Percentiles rank a stretch among this genome's conserved stretches.
These are phyloP conservation scores for Aspergillus bridgeri DNA, from an alignment of 495 filamentous ascomycete genomes.

Conservation along the genomic window DNA sequence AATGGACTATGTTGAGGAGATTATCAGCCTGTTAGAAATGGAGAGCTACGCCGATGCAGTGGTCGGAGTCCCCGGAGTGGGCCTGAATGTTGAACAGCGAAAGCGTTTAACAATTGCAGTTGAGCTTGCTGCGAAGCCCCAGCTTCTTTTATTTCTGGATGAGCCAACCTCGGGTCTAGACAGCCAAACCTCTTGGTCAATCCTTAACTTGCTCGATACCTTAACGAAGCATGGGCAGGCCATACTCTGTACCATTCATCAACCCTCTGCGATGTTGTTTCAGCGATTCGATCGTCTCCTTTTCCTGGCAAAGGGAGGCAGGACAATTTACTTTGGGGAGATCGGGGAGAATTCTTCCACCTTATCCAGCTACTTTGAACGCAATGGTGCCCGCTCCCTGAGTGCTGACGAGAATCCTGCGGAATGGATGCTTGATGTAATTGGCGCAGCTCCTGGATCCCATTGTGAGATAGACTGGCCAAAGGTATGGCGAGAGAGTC, in stretches of 20 bases:
- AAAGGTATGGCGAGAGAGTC: too few relatives aligned
- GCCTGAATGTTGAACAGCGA: conserved; percentile 81
- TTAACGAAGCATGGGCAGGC: too few relatives aligned
- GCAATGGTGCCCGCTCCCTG: too few relatives aligned
- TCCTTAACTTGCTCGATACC: too few relatives aligned
- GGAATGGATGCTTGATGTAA: too few relatives aligned
- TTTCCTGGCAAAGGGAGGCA: conserved; percentile 67
- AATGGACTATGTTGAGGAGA: too few relatives aligned
- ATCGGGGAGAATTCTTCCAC: conserved; percentile 61
- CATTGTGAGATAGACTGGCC: too few relatives aligned
- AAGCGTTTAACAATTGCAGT: conserved; percentile 84
- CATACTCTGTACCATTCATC: conserved; percentile 19
- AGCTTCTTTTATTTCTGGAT: conserved; percentile 52
- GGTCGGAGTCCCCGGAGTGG: conserved; percentile 83
- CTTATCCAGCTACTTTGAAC: too few relatives aligned
- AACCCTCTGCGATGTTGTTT: conserved; percentile 79
- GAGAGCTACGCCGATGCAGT: conserved; percentile 79
- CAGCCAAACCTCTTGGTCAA: too few relatives aligned
- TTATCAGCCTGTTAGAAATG: conserved; percentile 47
- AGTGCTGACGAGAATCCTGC: too few relatives aligned
- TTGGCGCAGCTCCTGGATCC: too few relatives aligned
- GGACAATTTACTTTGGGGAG: conserved; percentile 74
- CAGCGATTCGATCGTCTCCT: conserved; percentile 77
- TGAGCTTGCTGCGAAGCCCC: conserved; percentile 82
- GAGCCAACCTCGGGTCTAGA: too few relatives aligned